Evolutionary conservation across 345 rosid genomes (phyloP), one percentile per base, ranked within the genome.

Genomic region (Durio zibethinus): DNA sequence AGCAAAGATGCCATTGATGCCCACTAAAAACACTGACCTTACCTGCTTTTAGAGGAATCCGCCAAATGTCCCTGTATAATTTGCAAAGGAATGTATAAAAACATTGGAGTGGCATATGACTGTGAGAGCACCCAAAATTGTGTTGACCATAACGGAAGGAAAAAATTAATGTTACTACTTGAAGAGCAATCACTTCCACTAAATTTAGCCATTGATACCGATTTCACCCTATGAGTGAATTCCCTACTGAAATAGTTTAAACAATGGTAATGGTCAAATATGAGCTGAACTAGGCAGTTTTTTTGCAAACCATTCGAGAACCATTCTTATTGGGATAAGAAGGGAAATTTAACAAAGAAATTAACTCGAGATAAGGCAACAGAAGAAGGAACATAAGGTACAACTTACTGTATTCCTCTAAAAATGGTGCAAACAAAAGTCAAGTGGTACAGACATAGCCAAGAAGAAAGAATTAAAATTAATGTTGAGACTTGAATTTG

Each of bases 171-270:
- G 14, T 6, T 54, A 86, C 98, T 2, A 89, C 93, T 56, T 87
- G 91, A 81, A 94, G 97, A 76, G 89, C 85, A 76, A 63, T 84
- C 52, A 88, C 98, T 91, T 96, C 98, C 79, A 33, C 86, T 89
- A 77, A 96, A 96, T 81, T 87, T 96, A 35, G 99, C 97, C 97
- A 92, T 92, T 4, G 97, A 96, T 61, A 96, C 78, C 7, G 99
- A 93, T 78, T 96, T 96, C 76, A 96, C 94, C 38, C 98, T 84
- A 81, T 91, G 99, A 6, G 97, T 92, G 75, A 96, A 96, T 75
- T 93, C 99, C 33, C 97, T 92, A 72, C 99, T 96, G 82, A 20
- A 84, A 77, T 74, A 1, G 15, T 73, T 66, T 35, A 45, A 2
- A 53, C 18, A 53, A 66, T 23, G 71, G 64, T 33, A 2, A 43